Evolutionary conservation across 2,329 filamentous ascomycete species (phyloP).

Genomic region (Alternaria ethzedia): DNA sequence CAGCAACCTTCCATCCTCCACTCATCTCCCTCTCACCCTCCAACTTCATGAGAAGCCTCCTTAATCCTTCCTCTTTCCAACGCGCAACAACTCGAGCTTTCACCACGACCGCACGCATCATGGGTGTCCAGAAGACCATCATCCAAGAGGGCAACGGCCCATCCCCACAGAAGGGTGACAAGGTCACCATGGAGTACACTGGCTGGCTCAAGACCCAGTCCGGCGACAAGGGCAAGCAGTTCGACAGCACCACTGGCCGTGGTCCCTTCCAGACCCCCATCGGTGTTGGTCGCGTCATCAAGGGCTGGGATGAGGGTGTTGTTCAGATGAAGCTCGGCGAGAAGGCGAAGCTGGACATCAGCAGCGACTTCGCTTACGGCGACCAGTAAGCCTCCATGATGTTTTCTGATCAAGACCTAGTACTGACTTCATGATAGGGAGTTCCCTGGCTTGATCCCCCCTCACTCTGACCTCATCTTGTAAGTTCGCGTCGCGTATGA

Average conservation of each 20-base stretch:
- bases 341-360: constrained; percentile 83
- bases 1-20: constrained; percentile 6
- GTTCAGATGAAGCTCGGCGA: constrained; percentile 86
- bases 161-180: constrained; percentile 36
- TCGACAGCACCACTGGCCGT: constrained; percentile 82
- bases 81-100: constrained; percentile 18
- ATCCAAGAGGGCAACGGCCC: constrained; percentile 38
- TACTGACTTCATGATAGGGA: constrained; percentile 59
- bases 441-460: constrained; percentile 77
- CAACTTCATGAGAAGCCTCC: constrained; percentile 17
- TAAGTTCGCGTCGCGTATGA: constrained; percentile 57
- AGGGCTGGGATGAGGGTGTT: constrained; percentile 69
- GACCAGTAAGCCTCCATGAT: constrained; percentile 16
- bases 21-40: constrained; percentile 8
- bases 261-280: constrained; percentile 78
- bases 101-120: constrained; percentile 25
- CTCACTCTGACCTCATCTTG: constrained; percentile 79
- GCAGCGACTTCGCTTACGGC: constrained; percentile 61
- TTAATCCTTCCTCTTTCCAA: constrained; percentile 11
- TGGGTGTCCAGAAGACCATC: constrained; percentile 40
- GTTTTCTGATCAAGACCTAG: background rate
- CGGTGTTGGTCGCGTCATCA: constrained; percentile 83
- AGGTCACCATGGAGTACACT: constrained; percentile 42
- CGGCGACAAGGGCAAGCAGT: constrained; percentile 53
- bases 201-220: constrained; percentile 36